Percentiles rank a stretch among this genome's conserved stretches.
Conservation (phyloP, 2,329 filamentous ascomycete genomes). For the Verticillium zaregamsianum region DNA sequence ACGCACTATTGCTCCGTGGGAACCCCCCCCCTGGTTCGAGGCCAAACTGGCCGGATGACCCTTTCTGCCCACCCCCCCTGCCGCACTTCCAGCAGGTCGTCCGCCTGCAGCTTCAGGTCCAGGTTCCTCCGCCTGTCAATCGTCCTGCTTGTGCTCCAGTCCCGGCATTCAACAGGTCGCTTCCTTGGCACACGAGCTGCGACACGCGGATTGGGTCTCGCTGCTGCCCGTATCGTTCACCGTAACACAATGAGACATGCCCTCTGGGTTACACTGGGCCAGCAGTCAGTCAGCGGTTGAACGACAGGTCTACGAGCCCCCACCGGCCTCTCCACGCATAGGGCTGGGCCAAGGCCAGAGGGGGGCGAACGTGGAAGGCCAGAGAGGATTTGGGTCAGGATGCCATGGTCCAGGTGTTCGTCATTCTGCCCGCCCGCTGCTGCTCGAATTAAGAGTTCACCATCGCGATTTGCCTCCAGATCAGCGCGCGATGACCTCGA, state of each 20-base stretch:
- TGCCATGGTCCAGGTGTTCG: neutral
- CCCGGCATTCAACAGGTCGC: neutral
- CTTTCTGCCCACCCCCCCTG: neutral
- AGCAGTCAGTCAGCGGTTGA: neutral
- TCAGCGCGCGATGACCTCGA: too few relatives aligned
- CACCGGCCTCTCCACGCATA: neutral
- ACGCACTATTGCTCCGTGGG: neutral
- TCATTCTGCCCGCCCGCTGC: neutral
- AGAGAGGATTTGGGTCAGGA: neutral
- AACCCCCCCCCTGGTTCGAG: neutral
- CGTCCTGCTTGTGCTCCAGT: neutral
- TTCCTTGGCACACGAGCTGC: neutral
- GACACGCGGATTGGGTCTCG: neutral
- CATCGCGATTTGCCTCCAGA: too few relatives aligned
- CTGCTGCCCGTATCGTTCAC: neutral
- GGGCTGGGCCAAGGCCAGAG: neutral
- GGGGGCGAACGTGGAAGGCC: neutral
- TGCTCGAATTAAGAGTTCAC: neutral
- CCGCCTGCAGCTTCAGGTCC: neutral
- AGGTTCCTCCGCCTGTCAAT: neutral
- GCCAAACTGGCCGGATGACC: neutral
- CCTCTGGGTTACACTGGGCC: neutral
- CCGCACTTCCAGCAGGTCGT: neutral
- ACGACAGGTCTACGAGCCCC: neutral
- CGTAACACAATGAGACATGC: neutral